Evolutionary conservation across 73 alveolate species (phyloP).

Genomic region (Diophrys sp.): DNA sequence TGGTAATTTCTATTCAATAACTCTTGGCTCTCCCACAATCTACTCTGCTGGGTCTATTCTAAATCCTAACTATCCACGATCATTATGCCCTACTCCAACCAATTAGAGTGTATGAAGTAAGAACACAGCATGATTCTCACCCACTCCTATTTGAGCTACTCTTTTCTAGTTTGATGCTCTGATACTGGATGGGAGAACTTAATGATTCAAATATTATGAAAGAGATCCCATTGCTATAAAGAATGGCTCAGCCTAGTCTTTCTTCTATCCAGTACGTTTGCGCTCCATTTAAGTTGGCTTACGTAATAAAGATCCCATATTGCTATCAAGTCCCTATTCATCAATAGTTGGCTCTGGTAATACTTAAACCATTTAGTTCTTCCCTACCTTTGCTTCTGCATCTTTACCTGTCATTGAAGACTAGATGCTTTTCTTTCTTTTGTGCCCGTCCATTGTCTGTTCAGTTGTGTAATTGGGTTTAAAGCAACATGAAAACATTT

Average conservation of each 20-base stretch:
- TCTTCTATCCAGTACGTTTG: not conserved
- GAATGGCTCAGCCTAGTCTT: not conserved
- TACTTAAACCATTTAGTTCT: not conserved
- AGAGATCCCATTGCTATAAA: not conserved
- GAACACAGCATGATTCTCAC: not conserved
- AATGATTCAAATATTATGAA: not conserved
- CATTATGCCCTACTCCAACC: not conserved
- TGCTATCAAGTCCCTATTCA: not conserved
- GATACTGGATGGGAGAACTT: not conserved
- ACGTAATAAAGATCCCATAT: no score
- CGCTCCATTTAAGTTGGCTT: no score
- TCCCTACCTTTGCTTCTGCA: not conserved
- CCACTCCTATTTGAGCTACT: not conserved
- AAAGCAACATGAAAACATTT: not conserved
- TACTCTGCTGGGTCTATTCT: not conserved
- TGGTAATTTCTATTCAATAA: not conserved
- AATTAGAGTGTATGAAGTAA: not conserved
- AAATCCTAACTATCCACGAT: not conserved
- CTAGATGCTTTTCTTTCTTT: no score
- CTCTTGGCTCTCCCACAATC: not conserved
- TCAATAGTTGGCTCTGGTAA: not conserved
- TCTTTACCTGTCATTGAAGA: no score
- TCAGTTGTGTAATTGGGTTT: not conserved
- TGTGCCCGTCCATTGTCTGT: not conserved
- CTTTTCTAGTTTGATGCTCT: not conserved